These are phyloP conservation scores for Raffaelea ambrosiae DNA, from an alignment of 2,329 filamentous ascomycete genomes.

Conservation along the genomic window DNA sequence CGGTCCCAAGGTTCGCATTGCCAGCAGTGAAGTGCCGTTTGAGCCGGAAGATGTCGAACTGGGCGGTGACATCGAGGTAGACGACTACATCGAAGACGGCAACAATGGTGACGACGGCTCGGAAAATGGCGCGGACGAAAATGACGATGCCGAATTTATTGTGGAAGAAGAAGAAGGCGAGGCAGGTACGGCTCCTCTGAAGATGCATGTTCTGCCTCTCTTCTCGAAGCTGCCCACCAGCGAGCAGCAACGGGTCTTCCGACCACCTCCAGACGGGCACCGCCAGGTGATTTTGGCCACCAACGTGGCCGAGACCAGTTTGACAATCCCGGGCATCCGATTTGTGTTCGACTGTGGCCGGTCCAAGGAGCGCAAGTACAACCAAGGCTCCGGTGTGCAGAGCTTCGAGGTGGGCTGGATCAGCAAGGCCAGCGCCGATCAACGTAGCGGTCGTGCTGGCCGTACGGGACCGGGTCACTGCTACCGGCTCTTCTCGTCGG, in stretches of 20 bases:
- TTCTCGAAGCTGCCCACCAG: conserved; percentile 87
- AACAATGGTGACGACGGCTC: conserved; percentile 49
- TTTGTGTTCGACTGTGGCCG: conserved; percentile 95
- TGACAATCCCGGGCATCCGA: conserved; percentile 89
- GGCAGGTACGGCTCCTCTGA: conserved; percentile 58
- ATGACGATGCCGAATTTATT: conserved; percentile 56
- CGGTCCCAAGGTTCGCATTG: conserved; percentile 63
- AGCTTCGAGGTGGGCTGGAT: conserved; percentile 96
- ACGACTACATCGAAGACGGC: neutral
- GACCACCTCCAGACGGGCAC: conserved; percentile 71
- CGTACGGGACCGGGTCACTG: conserved; percentile 94
- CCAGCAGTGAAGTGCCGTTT: conserved; percentile 66
- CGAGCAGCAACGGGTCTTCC: conserved; percentile 87
- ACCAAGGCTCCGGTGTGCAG: conserved; percentile 82
- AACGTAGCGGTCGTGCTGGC: conserved; percentile 87
- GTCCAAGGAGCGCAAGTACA: conserved; percentile 85
- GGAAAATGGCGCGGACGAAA: conserved; percentile 49
- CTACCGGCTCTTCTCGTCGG: conserved; percentile 89
- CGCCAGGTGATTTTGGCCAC: conserved; percentile 85
- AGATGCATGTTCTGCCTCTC: conserved; percentile 83
- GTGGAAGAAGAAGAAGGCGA: conserved; percentile 49
- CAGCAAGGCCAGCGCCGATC: conserved; percentile 90
- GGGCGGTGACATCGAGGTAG: conserved; percentile 42
- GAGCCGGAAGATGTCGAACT: conserved; percentile 86
- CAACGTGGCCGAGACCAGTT: conserved; percentile 93